Evolutionary conservation across 2,329 filamentous ascomycete species (phyloP).

Genomic region (Pezicula radicicola): DNA sequence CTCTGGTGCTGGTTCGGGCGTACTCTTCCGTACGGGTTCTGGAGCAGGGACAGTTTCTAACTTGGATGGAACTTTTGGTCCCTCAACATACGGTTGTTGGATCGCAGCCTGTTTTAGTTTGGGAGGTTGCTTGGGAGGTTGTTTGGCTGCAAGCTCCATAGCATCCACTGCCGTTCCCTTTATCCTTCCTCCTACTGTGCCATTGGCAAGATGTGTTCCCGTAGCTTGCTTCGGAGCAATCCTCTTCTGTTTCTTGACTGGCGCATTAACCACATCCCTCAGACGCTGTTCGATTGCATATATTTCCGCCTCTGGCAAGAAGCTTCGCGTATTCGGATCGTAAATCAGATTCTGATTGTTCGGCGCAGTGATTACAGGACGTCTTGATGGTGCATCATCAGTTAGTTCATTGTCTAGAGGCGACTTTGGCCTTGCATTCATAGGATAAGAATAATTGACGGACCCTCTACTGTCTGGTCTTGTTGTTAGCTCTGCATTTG

Average conservation of each 20-base stretch:
- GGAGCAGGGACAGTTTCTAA: conserved; percentile 1
- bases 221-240: conserved; percentile 27
- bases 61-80: neutral
- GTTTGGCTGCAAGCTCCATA: conserved; percentile 17
- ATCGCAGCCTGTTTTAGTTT: neutral
- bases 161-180: conserved; percentile 44
- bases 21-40: neutral
- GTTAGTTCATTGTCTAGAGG: conserved; percentile 28
- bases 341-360: conserved; percentile 51
- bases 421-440: conserved; percentile 29
- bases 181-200: conserved; percentile 49
- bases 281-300: conserved; percentile 40
- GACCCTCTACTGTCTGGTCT: conserved; percentile 37
- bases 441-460: conserved; percentile 54
- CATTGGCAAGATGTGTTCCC: conserved; percentile 41
- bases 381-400: conserved; percentile 24
- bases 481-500: conserved; percentile 33
- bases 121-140: conserved; percentile 2
- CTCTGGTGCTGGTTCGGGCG: conserved; percentile 1
- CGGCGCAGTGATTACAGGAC: conserved; percentile 19
- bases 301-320: conserved; percentile 48
- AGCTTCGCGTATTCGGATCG: conserved; percentile 63
- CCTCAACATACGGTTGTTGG: neutral
- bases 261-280: conserved; percentile 35
- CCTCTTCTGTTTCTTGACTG: conserved; percentile 37